phyloP scores from a whole-genome alignment of 2,329 filamentous ascomycete genomes.

The Alternaria ventricosa region DNA sequence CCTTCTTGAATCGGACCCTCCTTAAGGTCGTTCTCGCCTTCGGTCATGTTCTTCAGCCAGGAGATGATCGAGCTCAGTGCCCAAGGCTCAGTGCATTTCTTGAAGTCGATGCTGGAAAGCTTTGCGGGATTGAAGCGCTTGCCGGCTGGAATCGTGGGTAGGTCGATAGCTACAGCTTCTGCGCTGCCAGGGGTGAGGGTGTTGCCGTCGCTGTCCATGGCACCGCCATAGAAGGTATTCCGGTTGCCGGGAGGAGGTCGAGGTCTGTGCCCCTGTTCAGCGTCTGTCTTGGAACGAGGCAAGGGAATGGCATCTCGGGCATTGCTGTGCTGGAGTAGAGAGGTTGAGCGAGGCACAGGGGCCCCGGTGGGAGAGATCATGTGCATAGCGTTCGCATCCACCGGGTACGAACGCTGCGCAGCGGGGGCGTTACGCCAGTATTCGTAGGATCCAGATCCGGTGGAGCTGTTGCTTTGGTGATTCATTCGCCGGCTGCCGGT shows the following conservation, averaged over 20 bases:
- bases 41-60: constrained; percentile 89
- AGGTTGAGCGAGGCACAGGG: constrained; percentile 55
- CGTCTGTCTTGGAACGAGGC: constrained; percentile 93
- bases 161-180: constrained; percentile 71
- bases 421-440: constrained; percentile 47
- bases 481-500: constrained; percentile 56
- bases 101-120: constrained; percentile 79
- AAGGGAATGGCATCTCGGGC: constrained; percentile 80
- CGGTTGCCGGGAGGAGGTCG: constrained; percentile 50
- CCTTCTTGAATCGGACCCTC: constrained; percentile 86
- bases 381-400: constrained; percentile 37
- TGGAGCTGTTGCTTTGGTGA: constrained; percentile 42
- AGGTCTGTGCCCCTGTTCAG: constrained; percentile 63
- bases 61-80: constrained; percentile 83
- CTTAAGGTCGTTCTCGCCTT: constrained; percentile 87
- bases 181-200: constrained; percentile 60
- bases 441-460: constrained; percentile 54
- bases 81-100: constrained; percentile 88
- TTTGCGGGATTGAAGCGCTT: constrained; percentile 87
- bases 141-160: constrained; percentile 81
- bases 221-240: constrained; percentile 44
- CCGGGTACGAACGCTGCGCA: constrained; percentile 40
- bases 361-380: constrained; percentile 43
- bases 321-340: constrained; percentile 80
- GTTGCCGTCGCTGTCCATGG: constrained; percentile 56